Conservation (phyloP, 179 eudicot species). For the Vitellaria paradoxa region DNA sequence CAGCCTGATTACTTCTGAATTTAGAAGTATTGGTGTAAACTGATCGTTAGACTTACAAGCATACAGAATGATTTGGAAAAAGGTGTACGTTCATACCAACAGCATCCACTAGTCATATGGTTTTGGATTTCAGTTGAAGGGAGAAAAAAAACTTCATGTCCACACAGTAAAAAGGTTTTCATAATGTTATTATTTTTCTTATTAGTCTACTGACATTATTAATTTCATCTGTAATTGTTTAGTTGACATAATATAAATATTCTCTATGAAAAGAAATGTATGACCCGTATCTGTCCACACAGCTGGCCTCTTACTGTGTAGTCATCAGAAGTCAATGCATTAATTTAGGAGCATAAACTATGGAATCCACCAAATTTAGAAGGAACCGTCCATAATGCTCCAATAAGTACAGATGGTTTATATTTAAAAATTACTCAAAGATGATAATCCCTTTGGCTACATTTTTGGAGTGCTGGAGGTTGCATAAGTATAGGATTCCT, state of each 20-base stretch:
- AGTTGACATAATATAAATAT: no score
- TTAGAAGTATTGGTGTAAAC: no score
- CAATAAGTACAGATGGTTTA: constrained; percentile 10
- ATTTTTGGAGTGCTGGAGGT: neutral
- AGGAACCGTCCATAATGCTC: constrained; percentile 49
- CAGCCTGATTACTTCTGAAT: neutral
- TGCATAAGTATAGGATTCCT: neutral
- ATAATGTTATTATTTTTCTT: neutral
- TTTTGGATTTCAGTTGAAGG: neutral
- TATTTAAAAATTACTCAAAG: neutral
- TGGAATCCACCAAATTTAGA: constrained; percentile 40
- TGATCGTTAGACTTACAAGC: neutral
- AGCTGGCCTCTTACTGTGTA: constrained; percentile 44
- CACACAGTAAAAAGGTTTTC: neutral
- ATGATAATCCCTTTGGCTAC: neutral
- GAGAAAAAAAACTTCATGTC: neutral
- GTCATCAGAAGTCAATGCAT: constrained; percentile 65
- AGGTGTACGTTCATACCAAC: neutral
- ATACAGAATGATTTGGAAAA: neutral
- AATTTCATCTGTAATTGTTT: no score
- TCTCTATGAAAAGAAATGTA: constrained; percentile 21
- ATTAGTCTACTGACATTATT: no score
- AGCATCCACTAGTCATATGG: neutral
- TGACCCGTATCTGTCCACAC: constrained; percentile 81
- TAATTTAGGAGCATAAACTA: constrained; percentile 65